phyloP scores from a whole-genome alignment of 306 rosid genomes.

The Crataegus laevigata region DNA sequence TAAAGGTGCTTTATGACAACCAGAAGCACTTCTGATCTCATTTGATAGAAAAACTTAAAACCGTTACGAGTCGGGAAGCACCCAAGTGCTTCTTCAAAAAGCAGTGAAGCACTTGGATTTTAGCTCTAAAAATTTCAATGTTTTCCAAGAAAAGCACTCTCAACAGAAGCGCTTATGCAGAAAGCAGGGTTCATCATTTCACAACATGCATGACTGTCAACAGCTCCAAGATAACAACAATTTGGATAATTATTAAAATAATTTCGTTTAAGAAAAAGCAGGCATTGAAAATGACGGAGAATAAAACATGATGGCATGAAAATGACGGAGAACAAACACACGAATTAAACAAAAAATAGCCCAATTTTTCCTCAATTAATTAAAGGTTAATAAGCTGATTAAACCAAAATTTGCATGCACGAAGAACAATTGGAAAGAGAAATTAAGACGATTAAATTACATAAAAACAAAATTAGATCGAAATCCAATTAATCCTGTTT shows the following conservation, averaged over 20 bases:
- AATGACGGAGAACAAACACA: neutral
- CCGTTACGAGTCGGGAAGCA: neutral
- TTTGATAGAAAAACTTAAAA: too few species aligned
- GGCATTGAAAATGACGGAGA: neutral
- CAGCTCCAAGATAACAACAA: neutral
- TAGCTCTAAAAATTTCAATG: neutral
- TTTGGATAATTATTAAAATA: neutral
- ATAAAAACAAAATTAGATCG: neutral
- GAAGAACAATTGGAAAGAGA: neutral
- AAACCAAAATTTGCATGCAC: slow-evolving; percentile 9
- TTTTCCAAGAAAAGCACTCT: neutral
- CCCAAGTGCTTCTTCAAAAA: neutral
- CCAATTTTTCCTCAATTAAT: neutral
- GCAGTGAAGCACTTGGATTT: neutral
- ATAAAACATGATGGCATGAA: neutral
- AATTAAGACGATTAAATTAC: neutral
- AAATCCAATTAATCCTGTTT: neutral
- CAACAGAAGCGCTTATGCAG: neutral
- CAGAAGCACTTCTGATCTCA: neutral
- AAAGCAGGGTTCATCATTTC: neutral
- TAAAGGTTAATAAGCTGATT: too few species aligned
- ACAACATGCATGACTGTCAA: neutral
- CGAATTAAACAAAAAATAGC: neutral
- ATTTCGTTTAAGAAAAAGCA: neutral
- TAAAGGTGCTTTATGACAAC: neutral